Evolutionary conservation across 2,329 filamentous ascomycete species (phyloP).

Genomic region (Pseudogymnoascus sp.): DNA sequence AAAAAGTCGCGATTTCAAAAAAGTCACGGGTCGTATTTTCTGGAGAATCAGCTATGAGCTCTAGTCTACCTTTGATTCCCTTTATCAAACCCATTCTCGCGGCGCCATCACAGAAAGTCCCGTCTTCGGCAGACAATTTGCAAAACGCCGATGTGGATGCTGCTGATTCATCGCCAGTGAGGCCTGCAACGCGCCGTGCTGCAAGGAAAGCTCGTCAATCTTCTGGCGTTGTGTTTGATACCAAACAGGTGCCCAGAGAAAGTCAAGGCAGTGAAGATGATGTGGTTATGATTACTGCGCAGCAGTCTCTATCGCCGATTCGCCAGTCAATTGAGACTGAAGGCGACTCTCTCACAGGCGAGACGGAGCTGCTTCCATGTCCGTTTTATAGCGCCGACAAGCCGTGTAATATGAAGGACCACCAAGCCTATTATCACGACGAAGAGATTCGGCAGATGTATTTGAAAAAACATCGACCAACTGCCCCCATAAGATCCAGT

Average conservation of each 20-base stretch:
- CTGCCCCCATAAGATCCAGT: background rate
- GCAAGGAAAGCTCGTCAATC: background rate
- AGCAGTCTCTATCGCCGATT: background rate
- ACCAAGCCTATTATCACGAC: slow-evolving; percentile 1
- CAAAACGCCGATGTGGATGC: background rate
- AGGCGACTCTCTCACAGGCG: background rate
- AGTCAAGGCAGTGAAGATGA: background rate
- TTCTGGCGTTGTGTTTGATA: background rate
- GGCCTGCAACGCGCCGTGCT: background rate
- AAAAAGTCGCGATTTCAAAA: background rate
- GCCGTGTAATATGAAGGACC: slow-evolving; percentile 2
- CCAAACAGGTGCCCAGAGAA: background rate
- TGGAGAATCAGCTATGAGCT: background rate
- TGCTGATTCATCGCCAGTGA: background rate
- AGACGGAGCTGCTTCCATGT: background rate
- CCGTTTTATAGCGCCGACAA: slow-evolving; percentile 4
- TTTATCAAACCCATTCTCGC: background rate
- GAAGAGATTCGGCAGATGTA: slow-evolving; percentile 4
- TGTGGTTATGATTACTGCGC: background rate
- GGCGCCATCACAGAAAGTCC: background rate
- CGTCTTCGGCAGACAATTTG: background rate
- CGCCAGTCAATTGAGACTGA: background rate
- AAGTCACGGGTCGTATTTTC: background rate
- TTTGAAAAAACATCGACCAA: background rate
- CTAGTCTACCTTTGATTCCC: background rate